A percentile compares a stretch with the other conserved stretches of the same genome.
These are phyloP conservation scores for Neurospora sp. DNA, from an alignment of 495 filamentous ascomycete genomes.

Conservation along the genomic window DNA sequence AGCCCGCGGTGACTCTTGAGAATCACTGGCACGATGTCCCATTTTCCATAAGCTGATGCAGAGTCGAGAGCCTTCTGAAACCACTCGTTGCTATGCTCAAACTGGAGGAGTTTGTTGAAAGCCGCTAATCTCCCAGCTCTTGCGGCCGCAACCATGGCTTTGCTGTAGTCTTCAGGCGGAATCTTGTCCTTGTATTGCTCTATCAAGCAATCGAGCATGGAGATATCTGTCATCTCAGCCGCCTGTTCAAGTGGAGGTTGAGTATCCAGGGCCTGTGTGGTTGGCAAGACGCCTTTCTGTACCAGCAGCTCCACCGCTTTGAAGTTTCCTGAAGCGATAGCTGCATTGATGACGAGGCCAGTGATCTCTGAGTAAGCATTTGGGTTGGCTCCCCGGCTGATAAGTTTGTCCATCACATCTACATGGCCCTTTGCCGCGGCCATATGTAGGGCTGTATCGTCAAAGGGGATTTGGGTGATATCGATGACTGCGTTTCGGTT, in stretches of 20 bases:
- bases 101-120: not conserved
- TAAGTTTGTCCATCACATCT: constrained; percentile 25
- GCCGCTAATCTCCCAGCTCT: not conserved
- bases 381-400: constrained; percentile 20
- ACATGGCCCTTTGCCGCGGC: constrained; percentile 24
- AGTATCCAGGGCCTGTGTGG: constrained; percentile 14
- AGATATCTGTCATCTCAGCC: constrained; percentile 18
- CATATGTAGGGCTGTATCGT: constrained; percentile 27
- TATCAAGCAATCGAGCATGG: constrained; percentile 25
- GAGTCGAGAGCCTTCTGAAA: not conserved
- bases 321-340: constrained; percentile 24
- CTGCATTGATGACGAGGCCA: constrained; percentile 25
- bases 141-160: constrained; percentile 9
- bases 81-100: not conserved
- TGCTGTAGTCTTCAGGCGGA: constrained; percentile 10
- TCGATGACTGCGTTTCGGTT: constrained; percentile 22
- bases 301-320: constrained; percentile 24
- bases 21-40: not conserved
- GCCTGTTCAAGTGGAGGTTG: constrained; percentile 20
- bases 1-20: not conserved
- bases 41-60: not conserved
- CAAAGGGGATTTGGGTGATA: constrained; percentile 15
- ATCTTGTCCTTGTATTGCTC: constrained; percentile 14
- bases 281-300: constrained; percentile 19
- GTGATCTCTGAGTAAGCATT: constrained; percentile 20